Evolutionary conservation across 75 land plant species (phyloP).

Genomic region (Adiantum capillusveneris): DNA sequence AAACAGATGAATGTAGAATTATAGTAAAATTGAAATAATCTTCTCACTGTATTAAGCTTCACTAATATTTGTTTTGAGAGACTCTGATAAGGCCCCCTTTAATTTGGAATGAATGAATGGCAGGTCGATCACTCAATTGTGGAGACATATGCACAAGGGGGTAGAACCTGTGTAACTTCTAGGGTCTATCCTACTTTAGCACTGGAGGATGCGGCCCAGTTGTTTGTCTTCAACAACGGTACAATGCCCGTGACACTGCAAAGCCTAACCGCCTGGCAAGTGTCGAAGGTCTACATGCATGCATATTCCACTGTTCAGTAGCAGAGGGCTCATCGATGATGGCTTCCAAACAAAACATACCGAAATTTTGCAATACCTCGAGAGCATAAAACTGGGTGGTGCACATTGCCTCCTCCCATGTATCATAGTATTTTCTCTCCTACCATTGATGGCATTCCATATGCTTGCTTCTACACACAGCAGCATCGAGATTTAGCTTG

Average conservation of each 20-base stretch:
- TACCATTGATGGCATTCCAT: too few species aligned
- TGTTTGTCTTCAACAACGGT: conserved; percentile 89
- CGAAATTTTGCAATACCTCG: too few species aligned
- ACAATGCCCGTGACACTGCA: conserved; percentile 42
- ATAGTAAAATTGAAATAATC: too few species aligned
- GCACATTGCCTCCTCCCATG: too few species aligned
- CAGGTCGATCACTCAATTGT: conserved; percentile 96
- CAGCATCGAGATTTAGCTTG: too few species aligned
- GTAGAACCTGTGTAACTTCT: conserved; percentile 63
- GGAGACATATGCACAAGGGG: conserved; percentile 81
- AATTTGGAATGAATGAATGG: neutral
- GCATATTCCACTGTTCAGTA: conserved; percentile 11
- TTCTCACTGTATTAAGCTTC: too few species aligned
- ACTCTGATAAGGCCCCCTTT: neutral
- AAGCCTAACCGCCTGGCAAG: conserved; percentile 52
- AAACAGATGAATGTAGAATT: too few species aligned
- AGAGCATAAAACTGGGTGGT: too few species aligned
- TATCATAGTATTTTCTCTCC: too few species aligned
- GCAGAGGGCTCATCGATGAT: too few species aligned
- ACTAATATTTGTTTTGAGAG: neutral
- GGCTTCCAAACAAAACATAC: too few species aligned
- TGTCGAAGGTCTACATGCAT: conserved; percentile 40
- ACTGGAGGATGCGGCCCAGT: conserved; percentile 40
- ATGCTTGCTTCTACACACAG: too few species aligned
- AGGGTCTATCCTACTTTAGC: conserved; percentile 81